Evolutionary conservation across 805 yeast species (phyloP).

Genomic region (Candida morakotiae): DNA sequence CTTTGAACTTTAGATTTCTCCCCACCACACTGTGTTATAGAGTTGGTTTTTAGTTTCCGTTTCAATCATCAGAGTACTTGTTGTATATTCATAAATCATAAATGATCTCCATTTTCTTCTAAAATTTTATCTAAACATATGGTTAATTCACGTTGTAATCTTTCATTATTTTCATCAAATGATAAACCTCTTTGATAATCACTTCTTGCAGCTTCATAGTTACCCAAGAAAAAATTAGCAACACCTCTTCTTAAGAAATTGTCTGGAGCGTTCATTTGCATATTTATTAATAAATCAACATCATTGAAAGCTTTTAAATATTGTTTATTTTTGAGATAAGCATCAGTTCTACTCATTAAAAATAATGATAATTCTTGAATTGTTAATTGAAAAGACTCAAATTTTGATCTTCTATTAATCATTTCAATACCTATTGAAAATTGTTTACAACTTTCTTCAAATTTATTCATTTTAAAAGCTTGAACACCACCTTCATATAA

Average conservation of each 20-base stretch:
- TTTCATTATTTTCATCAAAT: constrained; percentile 51
- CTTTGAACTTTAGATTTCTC: no score
- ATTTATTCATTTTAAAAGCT: constrained; percentile 51
- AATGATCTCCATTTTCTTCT: constrained; percentile 57
- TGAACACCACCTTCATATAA: constrained; percentile 62
- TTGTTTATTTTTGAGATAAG: constrained; percentile 52
- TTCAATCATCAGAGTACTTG: no score
- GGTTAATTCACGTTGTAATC: constrained; percentile 46
- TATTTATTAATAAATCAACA: constrained; percentile 58
- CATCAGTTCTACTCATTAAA: constrained; percentile 68
- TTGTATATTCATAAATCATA: no score
- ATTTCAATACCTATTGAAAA: constrained; percentile 64
- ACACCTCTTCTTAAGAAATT: constrained; percentile 71
- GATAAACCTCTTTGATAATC: constrained; percentile 72
- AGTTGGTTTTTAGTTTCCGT: no score
- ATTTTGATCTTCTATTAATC: constrained; percentile 63
- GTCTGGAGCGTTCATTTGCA: constrained; percentile 60
- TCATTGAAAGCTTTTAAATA: constrained; percentile 63
- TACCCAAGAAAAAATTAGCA: constrained; percentile 57
- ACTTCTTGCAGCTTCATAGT: constrained; percentile 56
- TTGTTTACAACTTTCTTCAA: constrained; percentile 59
- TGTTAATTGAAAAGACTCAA: constrained; percentile 70
- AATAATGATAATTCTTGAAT: constrained; percentile 64
- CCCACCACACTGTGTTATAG: no score
- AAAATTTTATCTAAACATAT: constrained; percentile 45